Evolutionary conservation across 495 filamentous ascomycete genomes (phyloP).

Genomic region (Hypoxylon crocopeplum): DNA sequence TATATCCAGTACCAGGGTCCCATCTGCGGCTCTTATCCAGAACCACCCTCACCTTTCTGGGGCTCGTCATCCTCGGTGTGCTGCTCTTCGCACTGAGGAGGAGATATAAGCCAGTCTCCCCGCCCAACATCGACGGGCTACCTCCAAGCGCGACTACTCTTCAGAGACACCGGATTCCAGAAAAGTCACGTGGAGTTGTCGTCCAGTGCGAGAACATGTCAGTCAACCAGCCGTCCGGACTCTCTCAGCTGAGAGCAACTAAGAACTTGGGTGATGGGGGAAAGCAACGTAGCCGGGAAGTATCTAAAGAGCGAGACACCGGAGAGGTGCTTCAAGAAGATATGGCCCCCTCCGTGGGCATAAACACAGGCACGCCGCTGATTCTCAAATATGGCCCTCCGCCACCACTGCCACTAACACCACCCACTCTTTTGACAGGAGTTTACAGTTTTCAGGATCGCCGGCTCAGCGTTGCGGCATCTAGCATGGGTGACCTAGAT

Average conservation of each 20-base stretch:
- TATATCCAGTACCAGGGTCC: slow-evolving; percentile 36
- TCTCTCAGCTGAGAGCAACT: slow-evolving; percentile 5
- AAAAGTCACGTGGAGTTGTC: slow-evolving; percentile 36
- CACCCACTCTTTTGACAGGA: slow-evolving; percentile 41
- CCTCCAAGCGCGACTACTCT: slow-evolving; percentile 10
- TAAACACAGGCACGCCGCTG: slow-evolving; percentile 29
- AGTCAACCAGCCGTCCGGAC: slow-evolving; percentile 27
- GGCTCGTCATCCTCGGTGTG: slow-evolving; percentile 38
- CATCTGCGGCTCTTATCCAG: slow-evolving; percentile 35
- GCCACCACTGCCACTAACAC: slow-evolving; percentile 50
- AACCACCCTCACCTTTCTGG: slow-evolving; percentile 38
- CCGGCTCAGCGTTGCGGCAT: slow-evolving; percentile 47
- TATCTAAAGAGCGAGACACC: slow-evolving; percentile 17
- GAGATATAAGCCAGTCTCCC: slow-evolving; percentile 34
- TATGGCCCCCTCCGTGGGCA: slow-evolving; percentile 3
- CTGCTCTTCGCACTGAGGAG: slow-evolving; percentile 23
- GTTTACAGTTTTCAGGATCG: slow-evolving; percentile 49
- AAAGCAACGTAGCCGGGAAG: slow-evolving; percentile 9
- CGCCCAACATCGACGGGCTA: slow-evolving; percentile 1
- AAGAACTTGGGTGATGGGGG: slow-evolving; percentile 17
- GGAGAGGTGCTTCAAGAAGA: slow-evolving; percentile 19
- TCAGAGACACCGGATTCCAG: slow-evolving; percentile 19
- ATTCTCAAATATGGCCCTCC: slow-evolving; percentile 44
- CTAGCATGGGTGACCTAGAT: slow-evolving; percentile 46
- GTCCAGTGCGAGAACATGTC: slow-evolving; percentile 34